Conservation (phyloP, 345 rosid genomes). For the Boechera retrofracta region DNA sequence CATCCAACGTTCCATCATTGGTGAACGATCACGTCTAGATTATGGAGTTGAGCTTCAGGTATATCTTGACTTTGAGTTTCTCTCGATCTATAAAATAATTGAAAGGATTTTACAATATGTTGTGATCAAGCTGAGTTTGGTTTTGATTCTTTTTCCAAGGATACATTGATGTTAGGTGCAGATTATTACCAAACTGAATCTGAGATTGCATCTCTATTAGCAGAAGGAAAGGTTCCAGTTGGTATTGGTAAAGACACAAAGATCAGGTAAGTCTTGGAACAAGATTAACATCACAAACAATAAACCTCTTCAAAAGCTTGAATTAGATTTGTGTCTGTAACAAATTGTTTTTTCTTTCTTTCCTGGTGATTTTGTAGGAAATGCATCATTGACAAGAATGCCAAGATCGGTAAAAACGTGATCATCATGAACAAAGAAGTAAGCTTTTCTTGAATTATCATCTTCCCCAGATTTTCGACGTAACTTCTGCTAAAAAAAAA, state of each 20-base stretch:
- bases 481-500: too few relatives aligned
- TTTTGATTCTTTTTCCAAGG: constrained; percentile 44
- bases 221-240: constrained; percentile 69
- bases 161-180: constrained; percentile 91
- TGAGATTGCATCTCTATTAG: constrained; percentile 64
- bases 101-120: background rate
- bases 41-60: constrained; percentile 83
- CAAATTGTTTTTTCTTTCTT: background rate
- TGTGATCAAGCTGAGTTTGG: constrained; percentile 1
- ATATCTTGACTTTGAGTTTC: background rate
- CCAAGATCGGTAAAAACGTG: constrained; percentile 77
- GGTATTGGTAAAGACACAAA: constrained; percentile 75
- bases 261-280: constrained; percentile 51
- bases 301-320: background rate
- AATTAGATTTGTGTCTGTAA: background rate
- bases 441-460: constrained; percentile 43
- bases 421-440: constrained; percentile 76
- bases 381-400: constrained; percentile 86
- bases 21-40: constrained; percentile 79
- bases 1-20: constrained; percentile 74
- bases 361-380: constrained; percentile 52
- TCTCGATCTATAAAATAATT: background rate
- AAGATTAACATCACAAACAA: too few relatives aligned
- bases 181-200: constrained; percentile 78
- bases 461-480: too few relatives aligned